phyloP scores from a whole-genome alignment of 164 flowering plant species.

The Berberis vulgaris region DNA sequence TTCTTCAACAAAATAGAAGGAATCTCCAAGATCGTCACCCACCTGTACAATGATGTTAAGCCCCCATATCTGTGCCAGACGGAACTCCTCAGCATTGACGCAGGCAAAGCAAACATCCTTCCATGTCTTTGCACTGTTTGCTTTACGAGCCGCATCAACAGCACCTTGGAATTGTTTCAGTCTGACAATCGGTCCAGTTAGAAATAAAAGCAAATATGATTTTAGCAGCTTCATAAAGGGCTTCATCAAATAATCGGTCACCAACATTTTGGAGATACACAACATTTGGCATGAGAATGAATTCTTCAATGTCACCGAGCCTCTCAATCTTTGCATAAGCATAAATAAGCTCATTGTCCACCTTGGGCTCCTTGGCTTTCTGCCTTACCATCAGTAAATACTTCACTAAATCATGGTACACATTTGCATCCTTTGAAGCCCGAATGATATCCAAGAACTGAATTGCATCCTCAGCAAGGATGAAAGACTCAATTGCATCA shows the following conservation, averaged over 20 bases:
- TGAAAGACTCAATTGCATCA: constrained; percentile 98
- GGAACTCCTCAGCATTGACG: constrained; percentile 99
- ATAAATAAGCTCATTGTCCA: constrained; percentile 95
- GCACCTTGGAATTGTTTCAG: constrained; percentile 93
- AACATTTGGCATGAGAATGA: constrained; percentile 93
- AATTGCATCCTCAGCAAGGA: constrained; percentile 95
- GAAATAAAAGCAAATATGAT: constrained; percentile 93
- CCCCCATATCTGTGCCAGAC: constrained; percentile 96
- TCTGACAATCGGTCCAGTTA: constrained; percentile 91
- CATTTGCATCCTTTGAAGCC: constrained; percentile 82
- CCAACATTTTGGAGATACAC: constrained; percentile 95
- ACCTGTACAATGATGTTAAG: constrained; percentile 95
- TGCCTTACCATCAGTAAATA: constrained; percentile 97
- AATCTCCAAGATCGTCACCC: background rate
- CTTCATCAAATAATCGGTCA: constrained; percentile 90
- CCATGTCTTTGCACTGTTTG: constrained; percentile 97
- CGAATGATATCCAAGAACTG: constrained; percentile 84
- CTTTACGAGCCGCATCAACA: constrained; percentile 98
- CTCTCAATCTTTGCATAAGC: constrained; percentile 98
- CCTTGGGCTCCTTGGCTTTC: constrained; percentile 92
- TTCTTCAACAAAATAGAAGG: no score
- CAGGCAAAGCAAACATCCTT: constrained; percentile 99
- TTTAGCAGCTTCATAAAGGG: constrained; percentile 88
- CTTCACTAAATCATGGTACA: constrained; percentile 88
- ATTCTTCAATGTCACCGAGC: constrained; percentile 90